Base-by-base conservation (phyloP, 192 early-diverging fungal species). In the Dissophora globulifera region DNA sequence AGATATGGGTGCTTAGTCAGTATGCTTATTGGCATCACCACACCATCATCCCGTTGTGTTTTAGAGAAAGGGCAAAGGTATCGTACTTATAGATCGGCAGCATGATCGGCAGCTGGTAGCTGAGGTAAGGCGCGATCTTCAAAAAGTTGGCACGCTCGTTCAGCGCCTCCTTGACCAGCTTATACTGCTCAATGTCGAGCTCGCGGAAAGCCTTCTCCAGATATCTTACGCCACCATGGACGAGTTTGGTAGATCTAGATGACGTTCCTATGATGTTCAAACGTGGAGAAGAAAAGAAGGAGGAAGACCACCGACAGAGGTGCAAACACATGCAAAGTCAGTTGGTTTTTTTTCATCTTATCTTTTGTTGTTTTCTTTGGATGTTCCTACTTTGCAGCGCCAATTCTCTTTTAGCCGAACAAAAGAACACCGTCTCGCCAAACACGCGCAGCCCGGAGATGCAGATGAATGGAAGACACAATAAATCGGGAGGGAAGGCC, bases 191-290 rank as follows among this genome's bases (percentile, higher is more conserved):
- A 82, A 94, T 95, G 68, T 98, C 97, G 26, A 96, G 79, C 49
- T 96, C 95, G 82, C 89, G 86, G 52, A 98, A 90, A 22, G 97
- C 95, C 85, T 98, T 98, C 69, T 98, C 93, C 53, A 98, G 84
- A 79, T 98, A 98, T 58, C 97, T 85, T 29, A 98, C 97, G 54
- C 97, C 97, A 59, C 97, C 97, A 69, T 98, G 97, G 25, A 98
- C 94, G 19, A 98, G 86, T 78, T 98, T 98, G 17, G 97, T 98
- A 23, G 92, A 94, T 48, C 93, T 81, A 1, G 94, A 96, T 35
- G 91, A 93, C 4, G 97, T 97, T 25, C 97, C 96, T 75, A 54
- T 87, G 32, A 15, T 38, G 4, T 7, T 15, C 25, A 52, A 53
- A 2, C 6, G 19, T 8, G 50, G 42, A 51, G 4, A 40, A 52